Evolutionary conservation across 192 early-diverging fungal species (phyloP).

Genomic region (Coemansia sp.): DNA sequence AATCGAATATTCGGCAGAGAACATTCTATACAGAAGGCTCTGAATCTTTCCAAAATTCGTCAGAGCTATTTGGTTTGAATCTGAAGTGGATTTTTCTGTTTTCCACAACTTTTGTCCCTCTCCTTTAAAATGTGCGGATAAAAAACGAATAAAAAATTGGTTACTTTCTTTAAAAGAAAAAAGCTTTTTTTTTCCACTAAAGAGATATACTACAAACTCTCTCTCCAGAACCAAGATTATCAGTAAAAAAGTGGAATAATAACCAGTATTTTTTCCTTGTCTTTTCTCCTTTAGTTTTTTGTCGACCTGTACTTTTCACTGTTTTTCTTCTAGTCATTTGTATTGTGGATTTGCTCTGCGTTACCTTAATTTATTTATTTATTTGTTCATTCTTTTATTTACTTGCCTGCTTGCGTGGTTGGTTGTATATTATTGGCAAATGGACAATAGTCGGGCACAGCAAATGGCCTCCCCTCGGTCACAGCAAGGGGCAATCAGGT

Average conservation of each 20-base stretch:
- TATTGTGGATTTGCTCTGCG: neutral
- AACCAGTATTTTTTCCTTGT: neutral
- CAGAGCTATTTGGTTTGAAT: neutral
- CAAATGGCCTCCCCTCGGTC: neutral
- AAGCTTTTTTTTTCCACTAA: too few species aligned
- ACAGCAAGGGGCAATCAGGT: slow-evolving; percentile 14
- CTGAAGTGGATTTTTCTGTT: neutral
- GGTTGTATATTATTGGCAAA: neutral
- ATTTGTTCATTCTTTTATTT: neutral
- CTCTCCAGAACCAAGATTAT: too few species aligned
- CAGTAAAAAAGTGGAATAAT: too few species aligned
- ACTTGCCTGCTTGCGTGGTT: too few species aligned
- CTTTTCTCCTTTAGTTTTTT: slow-evolving; percentile 7
- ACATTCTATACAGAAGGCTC: slow-evolving; percentile 18
- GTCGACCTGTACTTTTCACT: neutral
- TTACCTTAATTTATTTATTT: neutral
- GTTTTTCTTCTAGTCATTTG: too few species aligned
- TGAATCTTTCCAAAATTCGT: neutral
- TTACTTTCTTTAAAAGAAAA: too few species aligned
- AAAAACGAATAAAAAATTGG: too few species aligned
- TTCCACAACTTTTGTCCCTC: neutral
- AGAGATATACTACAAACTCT: too few species aligned
- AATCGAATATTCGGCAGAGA: slow-evolving; percentile 11
- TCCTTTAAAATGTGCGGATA: too few species aligned
- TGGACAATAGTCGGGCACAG: neutral